Base-by-base conservation (phyloP, 352 stramenopile species). In the Globisporangium nunn region DNA sequence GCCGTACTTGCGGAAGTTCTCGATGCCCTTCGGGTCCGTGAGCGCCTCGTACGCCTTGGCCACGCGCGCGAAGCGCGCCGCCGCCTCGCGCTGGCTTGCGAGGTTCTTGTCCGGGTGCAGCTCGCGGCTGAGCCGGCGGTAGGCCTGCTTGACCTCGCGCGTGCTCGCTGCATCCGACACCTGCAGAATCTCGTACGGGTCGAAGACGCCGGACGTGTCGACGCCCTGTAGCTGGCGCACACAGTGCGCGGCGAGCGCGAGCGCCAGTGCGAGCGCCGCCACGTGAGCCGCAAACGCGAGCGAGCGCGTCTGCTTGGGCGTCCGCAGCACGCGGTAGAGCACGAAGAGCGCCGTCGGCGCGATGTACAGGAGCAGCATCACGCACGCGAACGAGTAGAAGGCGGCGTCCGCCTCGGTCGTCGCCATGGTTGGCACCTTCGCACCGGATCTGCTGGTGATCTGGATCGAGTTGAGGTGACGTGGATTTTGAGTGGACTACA, bases 11-110 rank as follows among this genome's bases (percentile, higher is more conserved):
- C 68, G 72, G 60, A 83, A 95, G 58, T 95, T 95, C 39, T 79
- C 70, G 35, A 93, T 92, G 31, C 68, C 75, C 3, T 61, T 56
- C 3, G 74, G 68, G 67, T 93, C 74, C 14, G 85, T 93, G 47
- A 95, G 78, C 49, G 85, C 81, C 61, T 95, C 85, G 66, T 95
- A 95, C 4, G 85, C 85, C 61, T 95, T 95, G 41, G 80, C 84
- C 15, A 95, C 74, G 50, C 80, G 81, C 43, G 70, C 59, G 54
- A 95, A 95, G 31, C 77, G 67, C 31, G 66, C 52, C 6, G 65
- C 50, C 7, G 73, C 59, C 0, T 71, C 62, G 4, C 49, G 67
- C 31, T 73, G 67, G 57, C 86, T 80, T 52, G 71, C 48, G 7
- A 78, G 73, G 62, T 91, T 90, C 68, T 95, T 93, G 75, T 92